Evolutionary conservation across 2,329 filamentous ascomycete genomes (phyloP).

Genomic region (Parastagonospora nodorum): DNA sequence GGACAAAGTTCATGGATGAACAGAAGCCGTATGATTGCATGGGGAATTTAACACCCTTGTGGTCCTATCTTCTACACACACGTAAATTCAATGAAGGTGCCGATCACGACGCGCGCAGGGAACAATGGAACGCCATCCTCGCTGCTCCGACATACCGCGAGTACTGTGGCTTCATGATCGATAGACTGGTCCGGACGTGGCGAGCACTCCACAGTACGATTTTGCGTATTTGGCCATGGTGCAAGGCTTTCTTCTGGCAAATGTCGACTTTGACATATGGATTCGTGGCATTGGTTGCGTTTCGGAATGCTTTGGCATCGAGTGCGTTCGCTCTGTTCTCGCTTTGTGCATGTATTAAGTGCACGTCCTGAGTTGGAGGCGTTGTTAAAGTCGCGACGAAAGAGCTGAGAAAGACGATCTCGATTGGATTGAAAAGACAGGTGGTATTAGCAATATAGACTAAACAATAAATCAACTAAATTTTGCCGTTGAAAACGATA

Average conservation of each 20-base stretch:
- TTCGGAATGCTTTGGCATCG: slow-evolving; percentile 8
- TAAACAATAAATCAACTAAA: no score
- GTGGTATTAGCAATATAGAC: no score
- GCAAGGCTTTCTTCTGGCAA: slow-evolving; percentile 12
- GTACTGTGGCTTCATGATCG: not conserved
- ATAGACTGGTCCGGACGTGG: not conserved
- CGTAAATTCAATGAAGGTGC: not conserved
- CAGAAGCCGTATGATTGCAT: slow-evolving; percentile 14
- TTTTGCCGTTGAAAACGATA: no score
- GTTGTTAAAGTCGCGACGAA: not conserved
- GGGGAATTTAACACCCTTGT: slow-evolving; percentile 7
- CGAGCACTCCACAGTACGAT: not conserved
- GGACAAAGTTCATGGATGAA: slow-evolving; percentile 13
- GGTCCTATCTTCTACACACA: slow-evolving; percentile 5
- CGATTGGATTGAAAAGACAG: no score
- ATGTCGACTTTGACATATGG: slow-evolving; percentile 10
- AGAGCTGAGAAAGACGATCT: no score
- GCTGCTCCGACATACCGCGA: slow-evolving; percentile 3
- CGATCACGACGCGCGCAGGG: slow-evolving; percentile 5
- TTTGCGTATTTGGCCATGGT: not conserved
- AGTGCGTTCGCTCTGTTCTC: slow-evolving; percentile 10
- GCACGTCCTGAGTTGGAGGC: slow-evolving; percentile 1
- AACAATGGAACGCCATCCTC: slow-evolving; percentile 12
- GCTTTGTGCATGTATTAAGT: slow-evolving; percentile 6
- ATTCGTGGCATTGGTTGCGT: slow-evolving; percentile 3